Conservation (phyloP, 495 filamentous ascomycete species). For the Cairneyella variabilis region DNA sequence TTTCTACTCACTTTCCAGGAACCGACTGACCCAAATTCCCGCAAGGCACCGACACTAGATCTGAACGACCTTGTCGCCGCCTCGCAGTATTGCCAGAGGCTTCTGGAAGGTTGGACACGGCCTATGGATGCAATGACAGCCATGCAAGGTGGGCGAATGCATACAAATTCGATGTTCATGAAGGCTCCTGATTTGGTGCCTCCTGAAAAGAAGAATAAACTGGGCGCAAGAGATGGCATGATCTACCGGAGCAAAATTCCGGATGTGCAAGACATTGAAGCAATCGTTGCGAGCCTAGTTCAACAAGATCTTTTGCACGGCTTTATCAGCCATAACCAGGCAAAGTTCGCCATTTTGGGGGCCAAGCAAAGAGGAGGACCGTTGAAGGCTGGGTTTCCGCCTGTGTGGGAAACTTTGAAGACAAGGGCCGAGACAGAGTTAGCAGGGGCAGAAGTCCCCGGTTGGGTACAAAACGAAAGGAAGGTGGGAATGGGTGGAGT, state of each 20-base stretch:
- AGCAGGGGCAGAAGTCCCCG: constrained; percentile 41
- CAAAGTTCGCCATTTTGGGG: constrained; percentile 77
- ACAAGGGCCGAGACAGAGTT: constrained; percentile 24
- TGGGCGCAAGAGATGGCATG: constrained; percentile 42
- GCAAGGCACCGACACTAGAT: constrained; percentile 53
- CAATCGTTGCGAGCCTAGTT: constrained; percentile 69
- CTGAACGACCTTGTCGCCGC: constrained; percentile 51
- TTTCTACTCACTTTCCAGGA: constrained; percentile 59
- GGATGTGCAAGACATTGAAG: constrained; percentile 68
- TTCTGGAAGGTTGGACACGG: constrained; percentile 46
- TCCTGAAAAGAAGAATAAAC: constrained; percentile 41
- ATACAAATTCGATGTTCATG: constrained; percentile 23
- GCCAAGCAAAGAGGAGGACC: constrained; percentile 60
- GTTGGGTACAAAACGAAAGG: constrained; percentile 47
- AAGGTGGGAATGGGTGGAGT: constrained; percentile 22
- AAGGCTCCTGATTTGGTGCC: constrained; percentile 33
- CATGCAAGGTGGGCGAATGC: constrained; percentile 14
- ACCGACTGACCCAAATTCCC: constrained; percentile 46
- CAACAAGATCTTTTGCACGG: constrained; percentile 82
- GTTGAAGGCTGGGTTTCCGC: constrained; percentile 37
- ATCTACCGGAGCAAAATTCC: constrained; percentile 50
- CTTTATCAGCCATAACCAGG: constrained; percentile 73
- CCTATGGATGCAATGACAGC: constrained; percentile 18
- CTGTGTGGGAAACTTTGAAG: constrained; percentile 26
- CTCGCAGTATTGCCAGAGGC: constrained; percentile 45